A percentile compares a stretch with the other conserved stretches of the same genome.
Evolutionary conservation across 1,139 yeast species (phyloP).

Genomic region (Debaryomycetaceae sp.): DNA sequence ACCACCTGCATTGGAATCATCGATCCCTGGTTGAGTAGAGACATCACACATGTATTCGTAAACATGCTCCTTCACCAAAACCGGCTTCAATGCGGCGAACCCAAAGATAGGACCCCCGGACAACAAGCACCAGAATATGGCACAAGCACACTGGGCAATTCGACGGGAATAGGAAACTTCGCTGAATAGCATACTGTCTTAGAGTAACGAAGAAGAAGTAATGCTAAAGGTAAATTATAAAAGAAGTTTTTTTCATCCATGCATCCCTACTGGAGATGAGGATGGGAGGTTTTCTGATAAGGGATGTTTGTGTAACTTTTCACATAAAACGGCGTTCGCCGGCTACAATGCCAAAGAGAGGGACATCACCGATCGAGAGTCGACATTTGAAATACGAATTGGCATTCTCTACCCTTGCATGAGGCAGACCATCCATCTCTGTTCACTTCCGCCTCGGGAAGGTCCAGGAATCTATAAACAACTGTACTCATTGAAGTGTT

Average conservation of each 20-base stretch:
- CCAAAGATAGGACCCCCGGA: slow-evolving; percentile 49
- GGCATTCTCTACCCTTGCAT: too few species aligned
- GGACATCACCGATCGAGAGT: too few species aligned
- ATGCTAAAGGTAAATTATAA: too few species aligned
- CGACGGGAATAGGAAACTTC: slow-evolving; percentile 17
- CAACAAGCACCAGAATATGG: slow-evolving; percentile 41
- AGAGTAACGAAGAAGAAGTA: too few species aligned
- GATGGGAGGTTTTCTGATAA: background rate
- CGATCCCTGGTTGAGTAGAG: slow-evolving; percentile 4
- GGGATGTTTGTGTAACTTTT: background rate
- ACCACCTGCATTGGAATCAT: background rate
- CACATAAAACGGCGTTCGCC: background rate
- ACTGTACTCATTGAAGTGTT: too few species aligned
- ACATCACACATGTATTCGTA: slow-evolving; percentile 36
- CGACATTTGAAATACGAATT: too few species aligned
- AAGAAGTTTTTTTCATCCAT: background rate
- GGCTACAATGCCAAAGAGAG: background rate
- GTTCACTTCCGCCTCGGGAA: too few species aligned
- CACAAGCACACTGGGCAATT: slow-evolving; percentile 29
- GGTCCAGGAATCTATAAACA: too few species aligned
- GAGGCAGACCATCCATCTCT: too few species aligned
- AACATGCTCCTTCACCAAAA: slow-evolving; percentile 36
- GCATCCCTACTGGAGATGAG: background rate
- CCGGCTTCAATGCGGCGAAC: slow-evolving; percentile 47
- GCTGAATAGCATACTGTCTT: slow-evolving; percentile 13